These are phyloP conservation scores for Cryphonectria naterciae DNA, from an alignment of 2,329 filamentous ascomycete genomes.

Conservation along the genomic window DNA sequence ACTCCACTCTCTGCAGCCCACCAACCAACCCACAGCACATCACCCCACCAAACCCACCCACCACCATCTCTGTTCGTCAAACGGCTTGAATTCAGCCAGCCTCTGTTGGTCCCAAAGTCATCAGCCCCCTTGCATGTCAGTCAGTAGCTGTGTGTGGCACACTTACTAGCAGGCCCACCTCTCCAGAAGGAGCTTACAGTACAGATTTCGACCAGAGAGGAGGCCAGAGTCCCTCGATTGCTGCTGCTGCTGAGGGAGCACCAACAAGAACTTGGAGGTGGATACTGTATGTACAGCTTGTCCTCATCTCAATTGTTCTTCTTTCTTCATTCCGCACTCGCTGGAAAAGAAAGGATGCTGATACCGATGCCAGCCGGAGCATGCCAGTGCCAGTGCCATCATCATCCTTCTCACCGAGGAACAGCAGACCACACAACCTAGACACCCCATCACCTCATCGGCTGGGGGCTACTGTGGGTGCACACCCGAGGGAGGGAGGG, in stretches of 20 bases:
- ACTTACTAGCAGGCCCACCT: too few relatives aligned
- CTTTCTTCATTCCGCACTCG: not conserved
- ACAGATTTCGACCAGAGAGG: not conserved
- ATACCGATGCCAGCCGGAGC: slow-evolving; percentile 10
- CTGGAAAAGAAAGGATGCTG: not conserved
- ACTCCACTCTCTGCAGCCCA: not conserved
- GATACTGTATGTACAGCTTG: not conserved
- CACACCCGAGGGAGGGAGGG: not conserved
- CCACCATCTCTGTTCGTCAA: not conserved
- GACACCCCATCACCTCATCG: slow-evolving; percentile 8
- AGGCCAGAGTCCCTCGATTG: not conserved
- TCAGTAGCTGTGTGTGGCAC: not conserved
- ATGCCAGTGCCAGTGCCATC: not conserved
- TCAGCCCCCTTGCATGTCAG: not conserved
- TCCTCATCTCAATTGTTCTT: not conserved
- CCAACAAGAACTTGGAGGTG: not conserved
- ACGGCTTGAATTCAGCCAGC: not conserved
- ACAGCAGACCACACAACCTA: not conserved
- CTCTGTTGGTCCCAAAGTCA: not conserved
- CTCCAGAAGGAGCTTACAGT: not conserved
- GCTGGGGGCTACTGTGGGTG: not conserved
- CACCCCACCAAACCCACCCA: not conserved
- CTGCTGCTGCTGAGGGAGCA: not conserved
- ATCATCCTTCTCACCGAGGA: not conserved
- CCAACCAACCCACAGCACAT: not conserved